These are phyloP conservation scores for Pleurozium schreberi DNA, from an alignment of 225 moss, liverwort and hornwort species.

Conservation along the genomic window DNA sequence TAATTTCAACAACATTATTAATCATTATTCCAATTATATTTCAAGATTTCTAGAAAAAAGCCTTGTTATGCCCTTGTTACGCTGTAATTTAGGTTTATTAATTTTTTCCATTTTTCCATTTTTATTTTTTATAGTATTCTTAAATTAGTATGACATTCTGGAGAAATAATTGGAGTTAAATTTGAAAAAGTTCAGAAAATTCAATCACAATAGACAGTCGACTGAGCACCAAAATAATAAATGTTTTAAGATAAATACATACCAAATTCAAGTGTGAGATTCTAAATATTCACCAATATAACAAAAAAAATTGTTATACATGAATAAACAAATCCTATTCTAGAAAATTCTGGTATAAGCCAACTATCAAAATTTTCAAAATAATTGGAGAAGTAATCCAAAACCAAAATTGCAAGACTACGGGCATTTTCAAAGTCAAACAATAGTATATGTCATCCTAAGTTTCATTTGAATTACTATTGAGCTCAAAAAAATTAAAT, in stretches of 20 bases:
- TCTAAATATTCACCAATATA: neutral
- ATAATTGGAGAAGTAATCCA: fast-evolving
- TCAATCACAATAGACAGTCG: neutral
- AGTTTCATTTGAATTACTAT: neutral
- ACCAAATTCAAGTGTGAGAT: neutral
- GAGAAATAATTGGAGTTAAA: too few relatives aligned
- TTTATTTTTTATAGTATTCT: neutral
- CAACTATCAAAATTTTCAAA: neutral
- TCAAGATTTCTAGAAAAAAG: neutral
- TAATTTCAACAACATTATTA: neutral
- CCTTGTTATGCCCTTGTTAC: neutral
- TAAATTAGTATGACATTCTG: neutral
- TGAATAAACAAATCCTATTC: too few relatives aligned
- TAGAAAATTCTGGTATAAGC: neutral
- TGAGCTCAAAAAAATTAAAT: neutral
- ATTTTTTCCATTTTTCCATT: fast-evolving
- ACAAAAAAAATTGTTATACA: neutral
- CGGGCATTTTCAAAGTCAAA: neutral
- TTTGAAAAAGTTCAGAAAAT: neutral
- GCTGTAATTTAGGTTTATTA: neutral
- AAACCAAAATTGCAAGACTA: neutral
- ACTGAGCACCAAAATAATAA: neutral
- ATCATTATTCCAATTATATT: neutral
- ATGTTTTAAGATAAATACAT: neutral
- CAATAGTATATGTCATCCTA: neutral